These are phyloP conservation scores for Crinitomyces ghanaensis DNA, from an alignment of 805 yeast species.

Conservation along the genomic window DNA sequence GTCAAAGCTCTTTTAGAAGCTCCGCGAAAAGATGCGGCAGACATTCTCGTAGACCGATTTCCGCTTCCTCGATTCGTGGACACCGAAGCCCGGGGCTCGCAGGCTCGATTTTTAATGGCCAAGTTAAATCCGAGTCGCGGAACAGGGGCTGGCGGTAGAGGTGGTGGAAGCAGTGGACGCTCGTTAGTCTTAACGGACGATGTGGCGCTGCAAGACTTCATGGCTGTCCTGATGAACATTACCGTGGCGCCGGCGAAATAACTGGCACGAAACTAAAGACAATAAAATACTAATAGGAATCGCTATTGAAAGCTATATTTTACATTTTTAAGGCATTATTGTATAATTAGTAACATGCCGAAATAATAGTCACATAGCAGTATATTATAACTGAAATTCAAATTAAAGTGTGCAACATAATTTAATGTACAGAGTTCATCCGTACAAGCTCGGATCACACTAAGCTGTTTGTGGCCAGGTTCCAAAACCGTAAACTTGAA, in stretches of 20 bases:
- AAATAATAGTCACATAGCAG: too few species aligned
- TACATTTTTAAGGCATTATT: too few species aligned
- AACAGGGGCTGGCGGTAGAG: constrained; percentile 2
- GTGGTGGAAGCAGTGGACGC: constrained; percentile 38
- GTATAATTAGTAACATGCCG: too few species aligned
- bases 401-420: too few species aligned
- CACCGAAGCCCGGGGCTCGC: constrained; percentile 93
- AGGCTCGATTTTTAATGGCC: constrained; percentile 85
- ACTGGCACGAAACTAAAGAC: constrained; percentile 8
- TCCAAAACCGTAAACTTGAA: too few species aligned
- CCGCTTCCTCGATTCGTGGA: constrained; percentile 93
- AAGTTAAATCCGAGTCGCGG: constrained; percentile 78
- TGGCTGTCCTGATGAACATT: constrained; percentile 78
- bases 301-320: too few species aligned
- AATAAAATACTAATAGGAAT: constrained; percentile 1
- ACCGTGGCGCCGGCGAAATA: constrained; percentile 55
- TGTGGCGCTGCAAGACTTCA: constrained; percentile 80
- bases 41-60: constrained; percentile 75
- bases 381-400: too few species aligned
- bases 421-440: too few species aligned
- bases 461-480: too few species aligned
- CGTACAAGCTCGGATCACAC: too few species aligned
- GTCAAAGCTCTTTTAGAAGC: constrained; percentile 71
- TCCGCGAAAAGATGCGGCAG: constrained; percentile 84
- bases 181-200: constrained; percentile 91